Evolutionary conservation across 2,329 filamentous ascomycete genomes (phyloP), one percentile per base, ranked within the genome.

Genomic region (Didymella arachidicola): DNA sequence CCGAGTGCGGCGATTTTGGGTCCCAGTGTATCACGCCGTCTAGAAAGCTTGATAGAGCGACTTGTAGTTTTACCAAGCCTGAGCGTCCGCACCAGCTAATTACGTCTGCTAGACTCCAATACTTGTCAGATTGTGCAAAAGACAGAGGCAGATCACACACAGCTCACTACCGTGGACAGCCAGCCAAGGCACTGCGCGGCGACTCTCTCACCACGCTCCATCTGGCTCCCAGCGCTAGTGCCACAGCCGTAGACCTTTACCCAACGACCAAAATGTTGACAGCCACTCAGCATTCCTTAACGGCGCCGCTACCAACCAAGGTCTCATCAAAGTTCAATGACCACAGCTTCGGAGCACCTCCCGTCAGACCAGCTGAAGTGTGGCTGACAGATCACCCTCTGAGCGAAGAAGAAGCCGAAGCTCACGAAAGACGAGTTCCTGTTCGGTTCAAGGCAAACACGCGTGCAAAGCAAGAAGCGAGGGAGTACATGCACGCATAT

Each of bases 201-300:
- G 18, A 18, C 39, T 56, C 53, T 56, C 53, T 56, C 53, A 56
- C 53, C 18, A 36, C 26, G 26, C 29, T 14, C 18, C 1, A 19
- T n/a, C 16, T n/a, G 18, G 7, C 16, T 16, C 22, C n/a, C 26
- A 32, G 39, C 22, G 10, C 53, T 25, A 26, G 18, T 7, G 16
- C 26, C 12, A 11, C 3, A 18, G n/a, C 25, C 22, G 22, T 25
- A n/a, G 5, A n/a, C 22, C 26, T 27, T 29, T 10, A 48, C 27
- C 45, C 36, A 11, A 43, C 12, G 14, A 4, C 36, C 22, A 6
- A 16, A 8, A 25, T 19, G 11, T 18, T 7, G 2, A 41, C 38
- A 25, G 19, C 12, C 45, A 4, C 25, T 38, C 14, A 26, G 12
- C 2, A 10, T 7, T 16, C 25, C 11, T 27, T 8, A 3, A 7